phyloP scores from a whole-genome alignment of 164 flowering plant species.

The Aristolochia fimbriata region DNA sequence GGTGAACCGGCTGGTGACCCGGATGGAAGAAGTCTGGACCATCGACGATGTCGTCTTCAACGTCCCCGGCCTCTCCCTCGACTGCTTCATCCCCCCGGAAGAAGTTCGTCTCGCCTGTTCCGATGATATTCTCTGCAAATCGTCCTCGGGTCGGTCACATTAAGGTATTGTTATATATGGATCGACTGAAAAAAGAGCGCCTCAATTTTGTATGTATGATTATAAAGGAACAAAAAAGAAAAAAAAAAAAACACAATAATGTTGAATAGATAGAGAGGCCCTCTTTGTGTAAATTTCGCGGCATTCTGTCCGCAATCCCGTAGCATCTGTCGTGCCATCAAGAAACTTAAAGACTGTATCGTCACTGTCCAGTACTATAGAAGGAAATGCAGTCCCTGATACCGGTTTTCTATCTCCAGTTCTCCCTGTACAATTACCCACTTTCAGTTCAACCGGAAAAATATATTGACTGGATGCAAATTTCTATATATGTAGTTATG shows the following conservation, averaged over 20 bases:
- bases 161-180: background rate
- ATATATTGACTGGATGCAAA: too few relatives aligned
- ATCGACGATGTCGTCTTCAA: constrained; percentile 75
- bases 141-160: constrained; percentile 4
- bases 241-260: background rate
- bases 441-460: too few relatives aligned
- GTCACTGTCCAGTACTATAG: too few relatives aligned
- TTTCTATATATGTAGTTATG: too few relatives aligned
- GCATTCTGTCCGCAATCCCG: too few relatives aligned
- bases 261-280: background rate
- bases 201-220: background rate
- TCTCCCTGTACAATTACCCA: too few relatives aligned
- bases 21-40: constrained; percentile 69
- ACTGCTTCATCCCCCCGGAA: constrained; percentile 68
- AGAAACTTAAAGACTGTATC: too few relatives aligned
- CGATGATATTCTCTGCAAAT: constrained; percentile 24
- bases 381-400: too few relatives aligned
- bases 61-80: constrained; percentile 62
- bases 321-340: too few relatives aligned
- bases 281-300: too few relatives aligned
- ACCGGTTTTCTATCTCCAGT: too few relatives aligned
- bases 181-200: background rate
- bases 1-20: constrained; percentile 38
- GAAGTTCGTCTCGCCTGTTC: constrained; percentile 31
- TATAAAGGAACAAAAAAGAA: background rate